Percentiles rank a stretch among this genome's conserved stretches.
Evolutionary conservation across 495 filamentous ascomycete species (phyloP).

Genomic region (Talaromyces adpressus): DNA sequence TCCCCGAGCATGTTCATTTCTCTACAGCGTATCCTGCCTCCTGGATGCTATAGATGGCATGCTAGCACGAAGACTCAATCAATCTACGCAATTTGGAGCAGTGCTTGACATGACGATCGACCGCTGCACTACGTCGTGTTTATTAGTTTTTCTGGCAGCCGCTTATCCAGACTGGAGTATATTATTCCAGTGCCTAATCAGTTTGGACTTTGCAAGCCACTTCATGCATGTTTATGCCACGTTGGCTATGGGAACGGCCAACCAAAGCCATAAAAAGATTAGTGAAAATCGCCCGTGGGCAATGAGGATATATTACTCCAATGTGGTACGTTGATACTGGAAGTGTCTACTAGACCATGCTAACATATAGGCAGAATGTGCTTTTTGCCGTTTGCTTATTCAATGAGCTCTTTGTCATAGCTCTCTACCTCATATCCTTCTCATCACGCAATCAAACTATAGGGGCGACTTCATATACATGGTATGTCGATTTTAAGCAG

Average conservation of each 20-base stretch:
- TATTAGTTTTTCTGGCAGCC: constrained; percentile 86
- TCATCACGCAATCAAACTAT: constrained; percentile 62
- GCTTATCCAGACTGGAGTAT: constrained; percentile 91
- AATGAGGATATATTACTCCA: constrained; percentile 80
- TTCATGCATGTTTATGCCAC: constrained; percentile 99
- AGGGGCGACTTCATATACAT: constrained; percentile 14
- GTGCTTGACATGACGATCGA: constrained; percentile 97
- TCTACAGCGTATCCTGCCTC: constrained; percentile 89
- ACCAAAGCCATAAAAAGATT: constrained; percentile 88
- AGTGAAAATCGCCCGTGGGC: constrained; percentile 55
- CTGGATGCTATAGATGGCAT: constrained; percentile 91
- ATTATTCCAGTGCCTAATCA: constrained; percentile 87
- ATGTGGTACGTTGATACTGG: constrained; percentile 51
- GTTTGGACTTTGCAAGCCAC: constrained; percentile 86
- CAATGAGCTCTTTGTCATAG: constrained; percentile 83
- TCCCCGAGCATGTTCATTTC: constrained; percentile 83
- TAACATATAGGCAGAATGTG: constrained; percentile 47
- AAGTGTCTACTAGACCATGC: constrained; percentile 4
- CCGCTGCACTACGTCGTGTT: constrained; percentile 87
- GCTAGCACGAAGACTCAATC: constrained; percentile 79
- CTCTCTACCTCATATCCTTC: constrained; percentile 83
- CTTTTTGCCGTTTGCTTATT: constrained; percentile 70
- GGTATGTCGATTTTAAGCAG: too few relatives aligned
- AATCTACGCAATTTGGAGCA: constrained; percentile 89
- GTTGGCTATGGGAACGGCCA: constrained; percentile 55